Evolutionary conservation across 2,329 filamentous ascomycete species (phyloP), one percentile per base, ranked within the genome.

Genomic region (Fusarium sp.): DNA sequence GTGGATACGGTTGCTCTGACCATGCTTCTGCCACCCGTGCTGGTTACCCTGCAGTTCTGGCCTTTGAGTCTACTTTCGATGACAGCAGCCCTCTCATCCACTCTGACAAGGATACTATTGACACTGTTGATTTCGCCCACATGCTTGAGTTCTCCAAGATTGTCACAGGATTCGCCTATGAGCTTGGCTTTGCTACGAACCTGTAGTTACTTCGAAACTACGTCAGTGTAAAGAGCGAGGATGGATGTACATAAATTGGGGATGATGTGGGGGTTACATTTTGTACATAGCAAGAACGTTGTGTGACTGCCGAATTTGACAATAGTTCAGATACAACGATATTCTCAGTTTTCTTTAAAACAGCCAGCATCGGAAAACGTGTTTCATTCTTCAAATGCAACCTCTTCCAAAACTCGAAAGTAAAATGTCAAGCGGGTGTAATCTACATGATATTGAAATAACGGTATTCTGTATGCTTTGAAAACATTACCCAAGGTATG

Each of bases 41-140:
- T 16, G 89, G 89, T 18, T 92, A 89, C 76, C 87, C 89, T 1
- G 87, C 88, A 0, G 85, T 87, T 2, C 89, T 90, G 72, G 86
- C 90, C 23, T 88, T 89, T 54, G 88, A 91, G 79, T 84, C 86
- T 26, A 80, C 84, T 18, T 88, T 90, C 70, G 83, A 86, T 57
- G 79, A 86, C 75, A 85, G 81, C 57, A 90, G 92, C 78, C 88
- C 88, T 73, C 88, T 89, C 77, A 94, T 94, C 67, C 92, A 94
- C 80, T 88, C 88, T 1, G 89, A 89, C 1, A 86, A 90, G 62
- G 92, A 94, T 76, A 88, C 87, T 74, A 88, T 94, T 69, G 85
- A 91, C 75, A 89, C 88, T 68, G 80, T 94, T 61, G 89, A 83
- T 73, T 90, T 90, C 75, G 83, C 86, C 69, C 89, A 91, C 76